phyloP scores from a whole-genome alignment of 169 alveolate genomes.

The Plasmodium relictum region DNA sequence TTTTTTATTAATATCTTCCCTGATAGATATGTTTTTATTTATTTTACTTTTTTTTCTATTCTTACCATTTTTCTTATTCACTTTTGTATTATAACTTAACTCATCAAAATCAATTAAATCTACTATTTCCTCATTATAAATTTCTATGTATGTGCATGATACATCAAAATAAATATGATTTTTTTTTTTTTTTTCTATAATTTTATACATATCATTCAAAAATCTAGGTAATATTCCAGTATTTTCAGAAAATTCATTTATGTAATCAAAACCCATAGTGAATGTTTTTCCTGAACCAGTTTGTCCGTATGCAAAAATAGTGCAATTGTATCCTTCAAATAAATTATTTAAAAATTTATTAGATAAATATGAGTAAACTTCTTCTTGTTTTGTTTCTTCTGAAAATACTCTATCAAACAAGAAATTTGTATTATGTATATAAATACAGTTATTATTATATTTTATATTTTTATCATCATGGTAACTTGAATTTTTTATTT shows the following conservation, averaged over 20 bases:
- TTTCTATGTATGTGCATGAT: conserved; percentile 9
- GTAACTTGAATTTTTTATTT: not conserved
- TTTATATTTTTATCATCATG: conserved; percentile 27
- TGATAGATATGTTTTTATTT: conserved; percentile 54
- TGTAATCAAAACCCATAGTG: conserved; percentile 85
- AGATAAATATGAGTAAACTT: conserved; percentile 78
- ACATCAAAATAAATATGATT: conserved; percentile 2
- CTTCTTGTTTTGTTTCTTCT: conserved; percentile 77
- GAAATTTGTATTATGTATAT: conserved; percentile 57
- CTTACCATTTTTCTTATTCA: conserved; percentile 26
- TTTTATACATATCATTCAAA: conserved; percentile 36
- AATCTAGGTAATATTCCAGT: conserved; percentile 69
- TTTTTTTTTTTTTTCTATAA: conserved; percentile 44
- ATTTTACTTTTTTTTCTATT: conserved; percentile 19
- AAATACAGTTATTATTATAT: conserved; percentile 40
- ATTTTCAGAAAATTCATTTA: conserved; percentile 56
- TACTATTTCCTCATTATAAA: conserved; percentile 25
- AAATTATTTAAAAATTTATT: conserved; percentile 47
- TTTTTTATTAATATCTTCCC: conserved; percentile 42
- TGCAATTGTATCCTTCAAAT: conserved; percentile 78
- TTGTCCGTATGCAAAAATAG: conserved; percentile 85
- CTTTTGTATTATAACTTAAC: conserved; percentile 8
- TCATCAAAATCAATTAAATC: conserved; percentile 82
- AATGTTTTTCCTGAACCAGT: conserved; percentile 86
- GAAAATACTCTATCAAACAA: conserved; percentile 80